Percentiles rank a stretch among this genome's conserved stretches.
These are phyloP conservation scores for Ogataea ramenticola DNA, from an alignment of 805 yeast species.

Conservation along the genomic window DNA sequence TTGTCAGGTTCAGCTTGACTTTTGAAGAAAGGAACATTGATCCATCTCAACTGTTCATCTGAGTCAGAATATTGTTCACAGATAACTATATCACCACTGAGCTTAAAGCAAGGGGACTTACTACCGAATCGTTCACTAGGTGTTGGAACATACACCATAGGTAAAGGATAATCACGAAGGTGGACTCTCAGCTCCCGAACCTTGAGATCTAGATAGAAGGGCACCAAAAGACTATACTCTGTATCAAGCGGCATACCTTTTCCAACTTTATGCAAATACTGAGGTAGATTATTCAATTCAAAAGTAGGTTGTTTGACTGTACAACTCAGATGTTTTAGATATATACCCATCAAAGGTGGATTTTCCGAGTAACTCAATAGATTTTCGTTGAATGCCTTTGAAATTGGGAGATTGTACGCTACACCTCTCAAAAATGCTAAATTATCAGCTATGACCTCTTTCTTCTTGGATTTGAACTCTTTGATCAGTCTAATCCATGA, in stretches of 20 bases:
- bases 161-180: slow-evolving; percentile 81
- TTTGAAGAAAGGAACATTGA: slow-evolving; percentile 57
- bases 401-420: slow-evolving; percentile 24
- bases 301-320: slow-evolving; percentile 39
- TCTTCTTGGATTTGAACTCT: slow-evolving; percentile 34
- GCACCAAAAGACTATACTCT: slow-evolving; percentile 59
- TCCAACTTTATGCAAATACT: slow-evolving; percentile 66
- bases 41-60: slow-evolving; percentile 46
- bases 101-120: slow-evolving; percentile 13
- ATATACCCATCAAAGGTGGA: slow-evolving; percentile 44
- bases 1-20: too few species aligned
- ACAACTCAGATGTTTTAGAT: slow-evolving; percentile 41
- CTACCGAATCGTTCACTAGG: slow-evolving; percentile 4
- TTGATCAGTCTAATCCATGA: slow-evolving; percentile 67
- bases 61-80: slow-evolving; percentile 55
- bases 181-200: slow-evolving; percentile 62
- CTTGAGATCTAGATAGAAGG: slow-evolving; percentile 48
- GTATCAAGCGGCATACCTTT: slow-evolving; percentile 77
- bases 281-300: slow-evolving; percentile 40
- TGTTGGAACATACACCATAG: slow-evolving; percentile 64
- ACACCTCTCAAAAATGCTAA: slow-evolving; percentile 36
- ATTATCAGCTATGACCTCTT: slow-evolving; percentile 32
- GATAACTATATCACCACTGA: slow-evolving; percentile 61
- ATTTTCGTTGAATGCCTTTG: slow-evolving; percentile 34
- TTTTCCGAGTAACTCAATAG: slow-evolving; percentile 38